Conservation (phyloP, 176 grass and related monocot genomes). For the Eragrostis nindensis region DNA sequence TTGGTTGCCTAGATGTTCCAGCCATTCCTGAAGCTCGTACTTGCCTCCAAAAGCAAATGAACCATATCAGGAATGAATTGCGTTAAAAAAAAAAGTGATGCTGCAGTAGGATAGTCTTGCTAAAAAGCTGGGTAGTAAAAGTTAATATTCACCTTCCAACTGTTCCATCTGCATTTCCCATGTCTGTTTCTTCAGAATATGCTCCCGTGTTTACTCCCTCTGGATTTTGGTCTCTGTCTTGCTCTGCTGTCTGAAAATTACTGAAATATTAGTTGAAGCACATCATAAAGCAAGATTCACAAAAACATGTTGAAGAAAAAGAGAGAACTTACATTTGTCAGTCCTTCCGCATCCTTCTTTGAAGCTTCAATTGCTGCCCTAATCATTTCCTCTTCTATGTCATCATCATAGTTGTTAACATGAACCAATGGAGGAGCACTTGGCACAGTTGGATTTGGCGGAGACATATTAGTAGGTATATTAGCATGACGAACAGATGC, state of each 20-base stretch:
- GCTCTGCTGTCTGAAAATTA: slow-evolving; percentile 50
- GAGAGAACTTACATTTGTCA: slow-evolving; percentile 54
- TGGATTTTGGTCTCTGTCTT: slow-evolving; percentile 43
- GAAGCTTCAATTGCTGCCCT: slow-evolving; percentile 93
- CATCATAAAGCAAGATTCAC: slow-evolving; percentile 5
- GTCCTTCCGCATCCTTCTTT: slow-evolving; percentile 72
- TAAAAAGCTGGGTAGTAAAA: slow-evolving; percentile 38
- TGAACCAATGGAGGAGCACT: slow-evolving; percentile 68
- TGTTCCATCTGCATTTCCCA: slow-evolving; percentile 31
- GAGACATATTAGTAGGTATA: slow-evolving; percentile 24
- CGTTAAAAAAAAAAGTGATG: background rate
- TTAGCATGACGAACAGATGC: slow-evolving; percentile 48
- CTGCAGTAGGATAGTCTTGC: background rate
- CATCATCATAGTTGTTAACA: slow-evolving; percentile 75
- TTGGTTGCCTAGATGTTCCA: slow-evolving; percentile 59
- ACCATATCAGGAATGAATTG: slow-evolving; percentile 15
- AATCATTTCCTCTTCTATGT: slow-evolving; percentile 99
- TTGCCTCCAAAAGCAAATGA: slow-evolving; percentile 64
- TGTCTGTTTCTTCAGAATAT: slow-evolving; percentile 49
- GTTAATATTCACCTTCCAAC: slow-evolving; percentile 74
- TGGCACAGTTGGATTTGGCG: slow-evolving; percentile 40
- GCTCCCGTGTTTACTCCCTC: slow-evolving; percentile 50
- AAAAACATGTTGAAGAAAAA: slow-evolving; percentile 31
- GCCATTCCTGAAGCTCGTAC: slow-evolving; percentile 53
- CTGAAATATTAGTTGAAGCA: slow-evolving; percentile 24